phyloP scores from a whole-genome alignment of 1,284 basidiomycete genomes.

The Leccinum angustisporum region DNA sequence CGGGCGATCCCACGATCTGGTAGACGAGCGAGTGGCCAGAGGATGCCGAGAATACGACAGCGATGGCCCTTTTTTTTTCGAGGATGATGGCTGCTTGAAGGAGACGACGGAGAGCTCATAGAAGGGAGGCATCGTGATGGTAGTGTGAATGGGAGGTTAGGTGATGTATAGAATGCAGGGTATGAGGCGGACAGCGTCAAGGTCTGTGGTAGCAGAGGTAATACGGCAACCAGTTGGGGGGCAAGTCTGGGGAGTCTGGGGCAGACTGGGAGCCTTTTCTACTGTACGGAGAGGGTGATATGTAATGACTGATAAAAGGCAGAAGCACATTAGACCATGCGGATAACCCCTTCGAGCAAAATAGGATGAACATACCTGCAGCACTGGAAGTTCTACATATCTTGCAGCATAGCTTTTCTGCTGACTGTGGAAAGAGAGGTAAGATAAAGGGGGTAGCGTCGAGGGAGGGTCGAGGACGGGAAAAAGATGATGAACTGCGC shows the following conservation, averaged over 20 bases:
- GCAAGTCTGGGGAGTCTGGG: constrained; percentile 1
- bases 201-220: background rate
- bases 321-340: constrained; percentile 25
- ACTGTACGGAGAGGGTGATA: constrained; percentile 11
- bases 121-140: constrained; percentile 31
- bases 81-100: constrained; percentile 23
- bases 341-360: constrained; percentile 26
- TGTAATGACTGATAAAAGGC: constrained; percentile 18
- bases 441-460: too few species aligned
- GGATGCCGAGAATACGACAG: constrained; percentile 29
- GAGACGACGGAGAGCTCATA: constrained; percentile 34
- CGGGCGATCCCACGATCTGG: constrained; percentile 29
- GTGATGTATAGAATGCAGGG: background rate
- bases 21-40: constrained; percentile 33
- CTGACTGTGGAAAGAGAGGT: too few species aligned
- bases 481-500: too few species aligned
- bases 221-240: background rate
- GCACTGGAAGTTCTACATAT: constrained; percentile 11
- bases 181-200: constrained; percentile 4
- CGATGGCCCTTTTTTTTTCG: constrained; percentile 28
- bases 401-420: background rate
- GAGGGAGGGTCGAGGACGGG: too few species aligned
- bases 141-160: constrained; percentile 2
- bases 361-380: constrained; percentile 15
- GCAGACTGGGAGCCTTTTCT: constrained; percentile 21